phyloP scores from a whole-genome alignment of 441 rosid genomes.

The Mallotus japonicus region DNA sequence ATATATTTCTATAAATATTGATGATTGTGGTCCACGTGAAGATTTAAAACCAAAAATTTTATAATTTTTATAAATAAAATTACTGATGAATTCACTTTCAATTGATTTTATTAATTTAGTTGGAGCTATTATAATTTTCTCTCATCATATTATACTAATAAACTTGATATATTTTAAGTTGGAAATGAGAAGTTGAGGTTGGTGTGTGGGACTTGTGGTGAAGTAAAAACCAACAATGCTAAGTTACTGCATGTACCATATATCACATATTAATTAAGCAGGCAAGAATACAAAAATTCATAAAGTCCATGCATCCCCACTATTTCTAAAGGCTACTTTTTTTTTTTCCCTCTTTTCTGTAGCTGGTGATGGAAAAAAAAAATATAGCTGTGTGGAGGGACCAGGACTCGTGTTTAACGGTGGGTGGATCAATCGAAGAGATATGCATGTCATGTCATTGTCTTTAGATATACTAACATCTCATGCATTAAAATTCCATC shows the following conservation, averaged over 20 bases:
- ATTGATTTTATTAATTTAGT: too few relatives aligned
- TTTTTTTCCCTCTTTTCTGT: not conserved
- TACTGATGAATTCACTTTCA: too few relatives aligned
- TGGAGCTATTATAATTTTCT: too few relatives aligned
- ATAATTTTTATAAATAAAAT: too few relatives aligned
- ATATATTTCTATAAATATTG: too few relatives aligned
- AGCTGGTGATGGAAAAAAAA: not conserved
- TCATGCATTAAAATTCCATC: conserved; percentile 21
- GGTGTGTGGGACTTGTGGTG: not conserved
- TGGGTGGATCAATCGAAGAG: conserved; percentile 31
- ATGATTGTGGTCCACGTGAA: too few relatives aligned
- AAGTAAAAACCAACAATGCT: conserved; percentile 7
- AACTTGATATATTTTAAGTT: too few relatives aligned
- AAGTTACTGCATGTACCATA: not conserved
- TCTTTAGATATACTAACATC: conserved; percentile 36
- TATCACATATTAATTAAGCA: conserved; percentile 17
- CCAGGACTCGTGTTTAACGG: conserved; percentile 38
- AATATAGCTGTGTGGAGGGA: conserved; percentile 23
- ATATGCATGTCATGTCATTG: conserved; percentile 43
- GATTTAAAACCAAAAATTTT: too few relatives aligned
- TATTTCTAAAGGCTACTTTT: conserved; percentile 2
- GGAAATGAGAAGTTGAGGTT: not conserved
- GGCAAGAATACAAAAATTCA: conserved; percentile 19
- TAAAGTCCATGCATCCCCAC: conserved; percentile 26
- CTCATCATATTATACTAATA: too few relatives aligned